Conservation (phyloP, 164 flowering plant genomes). For the Akebia trifoliata region DNA sequence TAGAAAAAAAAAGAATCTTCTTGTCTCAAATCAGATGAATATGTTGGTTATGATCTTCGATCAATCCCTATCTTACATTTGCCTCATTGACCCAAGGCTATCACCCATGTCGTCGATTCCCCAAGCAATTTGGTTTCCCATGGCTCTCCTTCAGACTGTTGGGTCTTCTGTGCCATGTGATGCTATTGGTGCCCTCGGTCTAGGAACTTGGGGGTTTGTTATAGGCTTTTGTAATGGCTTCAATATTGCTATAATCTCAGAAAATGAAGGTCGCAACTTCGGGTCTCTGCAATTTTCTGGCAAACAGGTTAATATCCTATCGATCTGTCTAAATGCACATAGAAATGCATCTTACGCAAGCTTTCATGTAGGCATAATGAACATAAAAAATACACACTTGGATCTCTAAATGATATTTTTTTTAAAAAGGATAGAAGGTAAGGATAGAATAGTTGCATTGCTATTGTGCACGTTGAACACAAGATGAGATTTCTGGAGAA, state of each 20-base stretch:
- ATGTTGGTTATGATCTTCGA: constrained; percentile 24
- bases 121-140: too few relatives aligned
- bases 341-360: too few relatives aligned
- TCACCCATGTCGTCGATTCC: too few relatives aligned
- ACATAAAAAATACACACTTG: background rate
- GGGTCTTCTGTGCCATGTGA: constrained; percentile 20
- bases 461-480: too few relatives aligned
- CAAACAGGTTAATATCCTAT: constrained; percentile 2
- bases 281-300: constrained; percentile 58
- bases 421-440: too few relatives aligned
- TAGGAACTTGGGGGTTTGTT: constrained; percentile 42
- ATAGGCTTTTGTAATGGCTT: constrained; percentile 83
- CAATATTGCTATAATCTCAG: constrained; percentile 82
- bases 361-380: background rate
- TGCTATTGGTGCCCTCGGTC: constrained; percentile 29
- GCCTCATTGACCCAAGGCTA: constrained; percentile 14
- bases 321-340: background rate
- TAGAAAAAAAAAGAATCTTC: constrained; percentile 21
- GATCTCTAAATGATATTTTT: too few relatives aligned
- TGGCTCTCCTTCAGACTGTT: constrained; percentile 12
- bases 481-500: too few relatives aligned
- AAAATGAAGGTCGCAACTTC: constrained; percentile 76
- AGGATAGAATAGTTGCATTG: too few relatives aligned
- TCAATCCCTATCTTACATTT: constrained; percentile 11
- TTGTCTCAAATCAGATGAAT: constrained; percentile 21